phyloP scores from a whole-genome alignment of 305 asterid genomes.

The Rubia tinctorum region DNA sequence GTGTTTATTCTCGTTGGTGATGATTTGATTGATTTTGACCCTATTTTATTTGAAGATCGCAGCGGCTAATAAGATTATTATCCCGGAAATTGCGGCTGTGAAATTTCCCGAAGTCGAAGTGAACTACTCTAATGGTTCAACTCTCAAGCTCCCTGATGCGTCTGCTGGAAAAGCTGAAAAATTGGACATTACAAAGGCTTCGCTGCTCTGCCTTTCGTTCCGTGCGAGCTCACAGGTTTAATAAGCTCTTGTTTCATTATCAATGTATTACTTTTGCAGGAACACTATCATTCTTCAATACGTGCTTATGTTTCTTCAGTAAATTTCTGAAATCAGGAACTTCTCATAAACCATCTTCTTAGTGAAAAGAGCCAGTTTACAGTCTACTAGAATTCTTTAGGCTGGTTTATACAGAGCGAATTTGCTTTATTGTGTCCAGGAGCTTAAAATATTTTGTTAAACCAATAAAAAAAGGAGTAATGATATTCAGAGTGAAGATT shows the following conservation, averaged over 20 bases:
- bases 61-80: conserved; percentile 63
- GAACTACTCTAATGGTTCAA: conserved; percentile 46
- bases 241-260: background rate
- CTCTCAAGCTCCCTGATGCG: conserved; percentile 52
- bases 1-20: background rate
- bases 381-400: background rate
- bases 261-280: background rate
- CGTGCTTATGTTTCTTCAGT: background rate
- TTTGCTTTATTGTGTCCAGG: background rate
- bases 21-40: background rate
- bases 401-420: background rate
- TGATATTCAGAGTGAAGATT: too few relatives aligned
- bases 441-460: background rate
- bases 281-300: background rate
- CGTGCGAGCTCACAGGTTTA: conserved; percentile 75
- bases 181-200: conserved; percentile 48
- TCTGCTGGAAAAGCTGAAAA: conserved; percentile 30
- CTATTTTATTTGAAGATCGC: conserved; percentile 45
- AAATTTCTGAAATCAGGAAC: background rate
- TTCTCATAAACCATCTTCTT: background rate
- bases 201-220: conserved; percentile 69
- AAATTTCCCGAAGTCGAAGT: conserved; percentile 78
- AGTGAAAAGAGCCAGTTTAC: background rate
- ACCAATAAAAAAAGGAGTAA: background rate
- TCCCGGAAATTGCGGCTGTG: conserved; percentile 65